Percentiles rank a stretch among this genome's conserved stretches.
Evolutionary conservation across 192 early-diverging fungal genomes (phyloP).

Genomic region (Coemansia sp.): DNA sequence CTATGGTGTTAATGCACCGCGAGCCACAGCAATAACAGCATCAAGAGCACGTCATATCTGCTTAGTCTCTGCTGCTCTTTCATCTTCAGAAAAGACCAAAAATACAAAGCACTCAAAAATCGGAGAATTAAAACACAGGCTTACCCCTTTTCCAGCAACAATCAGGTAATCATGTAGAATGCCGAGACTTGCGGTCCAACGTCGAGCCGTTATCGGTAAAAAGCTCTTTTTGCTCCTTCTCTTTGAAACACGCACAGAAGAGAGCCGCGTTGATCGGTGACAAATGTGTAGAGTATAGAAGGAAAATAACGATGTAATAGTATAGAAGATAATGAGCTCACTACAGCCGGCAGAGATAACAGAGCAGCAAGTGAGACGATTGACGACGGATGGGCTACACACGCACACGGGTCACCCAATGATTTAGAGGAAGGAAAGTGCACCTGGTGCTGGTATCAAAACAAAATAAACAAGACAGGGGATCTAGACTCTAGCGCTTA

Average conservation of each 20-base stretch:
- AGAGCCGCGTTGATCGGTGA: background rate
- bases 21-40: no score
- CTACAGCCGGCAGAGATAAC: no score
- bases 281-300: background rate
- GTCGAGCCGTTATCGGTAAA: background rate
- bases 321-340: background rate
- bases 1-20: background rate
- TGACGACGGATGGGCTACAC: no score
- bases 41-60: no score
- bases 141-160: slow-evolving; percentile 1
- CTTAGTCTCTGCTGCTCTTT: background rate
- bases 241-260: background rate
- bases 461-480: slow-evolving; percentile 4
- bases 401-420: no score
- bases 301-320: background rate
- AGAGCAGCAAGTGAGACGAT: no score
- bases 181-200: background rate
- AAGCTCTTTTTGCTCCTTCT: background rate
- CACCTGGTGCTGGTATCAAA: background rate
- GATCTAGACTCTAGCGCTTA: background rate
- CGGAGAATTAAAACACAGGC: background rate
- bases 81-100: background rate
- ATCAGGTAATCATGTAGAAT: background rate
- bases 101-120: background rate
- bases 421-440: background rate